Percentiles rank a stretch among this genome's conserved stretches.
Evolutionary conservation across 495 filamentous ascomycete genomes (phyloP).

Genomic region (Aspergillus bridgeri): DNA sequence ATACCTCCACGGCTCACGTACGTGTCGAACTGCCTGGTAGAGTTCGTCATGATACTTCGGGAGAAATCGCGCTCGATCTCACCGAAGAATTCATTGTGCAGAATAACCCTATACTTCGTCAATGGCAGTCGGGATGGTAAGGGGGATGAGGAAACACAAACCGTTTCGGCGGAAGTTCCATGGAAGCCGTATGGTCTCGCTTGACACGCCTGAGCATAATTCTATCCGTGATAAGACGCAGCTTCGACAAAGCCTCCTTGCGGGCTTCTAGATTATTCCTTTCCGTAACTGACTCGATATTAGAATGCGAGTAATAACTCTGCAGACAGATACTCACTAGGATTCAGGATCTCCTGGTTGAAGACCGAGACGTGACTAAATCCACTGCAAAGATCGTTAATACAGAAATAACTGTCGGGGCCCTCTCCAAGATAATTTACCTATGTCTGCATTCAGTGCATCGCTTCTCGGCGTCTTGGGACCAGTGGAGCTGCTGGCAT

Average conservation of each 20-base stretch:
- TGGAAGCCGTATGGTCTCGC: constrained; percentile 81
- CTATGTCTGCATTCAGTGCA: constrained; percentile 64
- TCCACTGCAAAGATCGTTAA: constrained; percentile 47
- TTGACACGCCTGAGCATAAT: constrained; percentile 96
- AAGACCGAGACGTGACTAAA: constrained; percentile 92
- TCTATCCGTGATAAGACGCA: constrained; percentile 79
- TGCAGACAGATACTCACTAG: constrained; percentile 43
- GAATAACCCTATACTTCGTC: constrained; percentile 51
- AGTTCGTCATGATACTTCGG: constrained; percentile 89
- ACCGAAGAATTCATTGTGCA: constrained; percentile 91
- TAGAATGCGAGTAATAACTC: constrained; percentile 7
- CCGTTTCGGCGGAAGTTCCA: constrained; percentile 95
- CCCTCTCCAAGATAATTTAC: constrained; percentile 22
- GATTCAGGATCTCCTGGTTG: constrained; percentile 91
- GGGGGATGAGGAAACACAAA: constrained; percentile 11
- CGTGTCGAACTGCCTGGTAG: constrained; percentile 82
- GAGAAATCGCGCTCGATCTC: constrained; percentile 95
- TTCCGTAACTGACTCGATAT: constrained; percentile 45
- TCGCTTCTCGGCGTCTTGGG: constrained; percentile 59
- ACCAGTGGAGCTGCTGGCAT: constrained; percentile 83
- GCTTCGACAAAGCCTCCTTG: constrained; percentile 67
- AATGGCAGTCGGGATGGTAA: neutral
- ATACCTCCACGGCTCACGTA: constrained; percentile 72
- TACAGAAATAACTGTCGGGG: neutral
- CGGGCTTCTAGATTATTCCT: constrained; percentile 48